phyloP scores from a whole-genome alignment of 2,329 filamentous ascomycete genomes.

The Purpureocillium takamizusanense region DNA sequence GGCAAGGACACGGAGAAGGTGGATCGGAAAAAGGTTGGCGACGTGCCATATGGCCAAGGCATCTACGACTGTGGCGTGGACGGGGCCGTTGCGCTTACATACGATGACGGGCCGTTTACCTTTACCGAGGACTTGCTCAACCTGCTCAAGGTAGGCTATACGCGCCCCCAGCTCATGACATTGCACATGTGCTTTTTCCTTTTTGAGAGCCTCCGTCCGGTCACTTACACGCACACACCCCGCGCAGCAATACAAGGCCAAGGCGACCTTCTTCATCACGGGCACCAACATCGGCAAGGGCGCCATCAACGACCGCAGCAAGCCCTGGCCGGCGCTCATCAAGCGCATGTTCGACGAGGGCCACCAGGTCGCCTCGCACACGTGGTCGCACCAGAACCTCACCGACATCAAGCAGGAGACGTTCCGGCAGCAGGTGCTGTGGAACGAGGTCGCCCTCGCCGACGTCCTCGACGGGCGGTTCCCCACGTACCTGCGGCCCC shows the following conservation, averaged over 20 bases:
- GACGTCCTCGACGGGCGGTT: slow-evolving; percentile 27
- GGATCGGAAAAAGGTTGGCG: slow-evolving; percentile 42
- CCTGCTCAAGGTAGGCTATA: slow-evolving; percentile 16
- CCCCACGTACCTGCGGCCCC: slow-evolving; percentile 35
- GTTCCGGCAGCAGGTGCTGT: slow-evolving; percentile 30
- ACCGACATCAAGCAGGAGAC: slow-evolving; percentile 21
- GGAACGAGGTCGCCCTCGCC: slow-evolving; percentile 32
- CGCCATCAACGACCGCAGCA: slow-evolving; percentile 29
- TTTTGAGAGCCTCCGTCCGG: no score
- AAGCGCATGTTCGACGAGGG: slow-evolving; percentile 40
- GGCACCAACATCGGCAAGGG: slow-evolving; percentile 28
- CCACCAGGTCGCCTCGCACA: slow-evolving; percentile 52
- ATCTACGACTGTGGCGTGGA: slow-evolving; percentile 31
- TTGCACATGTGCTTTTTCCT: no score
- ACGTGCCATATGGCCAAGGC: slow-evolving; percentile 44
- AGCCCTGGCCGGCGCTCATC: slow-evolving; percentile 24
- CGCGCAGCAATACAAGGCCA: slow-evolving; percentile 21
- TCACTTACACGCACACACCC: background rate
- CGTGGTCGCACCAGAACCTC: slow-evolving; percentile 36
- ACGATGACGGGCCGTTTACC: slow-evolving; percentile 34
- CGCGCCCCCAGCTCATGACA: no score
- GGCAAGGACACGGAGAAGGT: slow-evolving; percentile 47
- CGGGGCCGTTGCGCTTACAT: slow-evolving; percentile 32
- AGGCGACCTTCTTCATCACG: slow-evolving; percentile 29
- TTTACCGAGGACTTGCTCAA: slow-evolving; percentile 33